Evolutionary conservation across 345 rosid species (phyloP).

Genomic region (Syzygium jambos): DNA sequence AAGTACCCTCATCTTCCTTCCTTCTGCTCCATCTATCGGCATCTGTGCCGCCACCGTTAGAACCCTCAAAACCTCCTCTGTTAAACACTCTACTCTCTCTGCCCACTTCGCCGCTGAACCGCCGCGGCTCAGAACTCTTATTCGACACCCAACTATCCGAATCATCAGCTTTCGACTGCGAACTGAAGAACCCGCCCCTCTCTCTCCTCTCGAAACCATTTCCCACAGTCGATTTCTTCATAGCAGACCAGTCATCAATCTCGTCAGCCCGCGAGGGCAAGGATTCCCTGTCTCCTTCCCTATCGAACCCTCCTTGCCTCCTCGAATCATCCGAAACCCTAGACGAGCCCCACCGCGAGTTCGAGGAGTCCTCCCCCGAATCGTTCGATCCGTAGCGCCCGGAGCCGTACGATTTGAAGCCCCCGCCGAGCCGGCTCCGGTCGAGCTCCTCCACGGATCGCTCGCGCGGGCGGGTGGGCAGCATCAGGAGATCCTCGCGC

Average conservation of each 20-base stretch:
- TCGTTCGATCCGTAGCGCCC: slow-evolving; percentile 10
- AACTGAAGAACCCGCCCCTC: slow-evolving; percentile 52
- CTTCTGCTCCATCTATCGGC: slow-evolving; percentile 68
- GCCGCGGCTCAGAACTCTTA: slow-evolving; percentile 21
- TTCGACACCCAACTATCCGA: slow-evolving; percentile 67
- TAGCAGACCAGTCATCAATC: slow-evolving; percentile 78
- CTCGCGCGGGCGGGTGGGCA: slow-evolving; percentile 89
- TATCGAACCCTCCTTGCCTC: slow-evolving; percentile 3
- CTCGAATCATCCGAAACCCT: background rate
- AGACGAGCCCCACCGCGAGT: slow-evolving; percentile 15
- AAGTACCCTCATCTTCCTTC: background rate
- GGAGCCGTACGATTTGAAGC: slow-evolving; percentile 52
- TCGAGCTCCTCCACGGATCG: slow-evolving; percentile 87
- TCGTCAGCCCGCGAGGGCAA: slow-evolving; percentile 85
- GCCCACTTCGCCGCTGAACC: slow-evolving; percentile 19
- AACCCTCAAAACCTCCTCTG: slow-evolving; percentile 38
- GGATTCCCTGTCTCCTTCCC: slow-evolving; percentile 39
- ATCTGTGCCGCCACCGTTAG: slow-evolving; percentile 30
- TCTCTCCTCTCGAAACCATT: slow-evolving; percentile 54
- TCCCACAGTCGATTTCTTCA: slow-evolving; percentile 44
- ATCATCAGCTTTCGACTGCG: slow-evolving; percentile 90
- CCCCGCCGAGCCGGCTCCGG: slow-evolving; percentile 66
- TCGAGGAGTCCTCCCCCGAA: slow-evolving; percentile 19
- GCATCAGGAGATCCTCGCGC: slow-evolving; percentile 46
- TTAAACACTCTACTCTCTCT: slow-evolving; percentile 58